Evolutionary conservation across 2,329 filamentous ascomycete species (phyloP).

Genomic region (Aspergillus fructus): DNA sequence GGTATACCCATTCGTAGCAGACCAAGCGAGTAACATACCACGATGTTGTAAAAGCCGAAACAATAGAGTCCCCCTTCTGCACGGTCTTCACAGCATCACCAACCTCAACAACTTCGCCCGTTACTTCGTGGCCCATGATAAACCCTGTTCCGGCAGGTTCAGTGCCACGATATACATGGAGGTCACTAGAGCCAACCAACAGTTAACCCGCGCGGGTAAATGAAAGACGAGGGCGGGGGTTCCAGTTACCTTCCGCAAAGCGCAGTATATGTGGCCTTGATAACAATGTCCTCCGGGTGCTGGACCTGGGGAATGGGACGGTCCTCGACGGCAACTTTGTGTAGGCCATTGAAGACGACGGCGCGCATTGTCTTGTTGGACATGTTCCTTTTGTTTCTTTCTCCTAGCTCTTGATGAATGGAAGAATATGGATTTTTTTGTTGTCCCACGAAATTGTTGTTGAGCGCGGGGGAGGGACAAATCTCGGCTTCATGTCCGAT

Average conservation of each 20-base stretch:
- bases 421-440: neutral
- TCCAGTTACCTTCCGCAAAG: conserved; percentile 74
- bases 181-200: conserved; percentile 58
- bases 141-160: conserved; percentile 66
- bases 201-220: neutral
- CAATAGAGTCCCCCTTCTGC: conserved; percentile 72
- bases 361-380: conserved; percentile 68
- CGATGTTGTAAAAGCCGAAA: conserved; percentile 79
- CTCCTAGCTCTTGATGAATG: neutral
- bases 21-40: conserved; percentile 55
- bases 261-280: conserved; percentile 79
- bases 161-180: conserved; percentile 83
- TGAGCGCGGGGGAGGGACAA: neutral
- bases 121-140: conserved; percentile 80
- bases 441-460: neutral
- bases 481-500: conserved; percentile 14
- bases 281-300: conserved; percentile 71
- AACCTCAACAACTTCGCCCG: conserved; percentile 68
- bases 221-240: neutral
- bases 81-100: conserved; percentile 69
- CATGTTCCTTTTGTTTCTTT: conserved; percentile 21
- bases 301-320: conserved; percentile 74
- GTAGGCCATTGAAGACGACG: conserved; percentile 79
- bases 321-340: conserved; percentile 73
- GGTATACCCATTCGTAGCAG: no score